Evolutionary conservation across 139 green algal genomes (phyloP), one percentile per base, ranked within the genome.

Genomic region (Coccomyxa sp.): DNA sequence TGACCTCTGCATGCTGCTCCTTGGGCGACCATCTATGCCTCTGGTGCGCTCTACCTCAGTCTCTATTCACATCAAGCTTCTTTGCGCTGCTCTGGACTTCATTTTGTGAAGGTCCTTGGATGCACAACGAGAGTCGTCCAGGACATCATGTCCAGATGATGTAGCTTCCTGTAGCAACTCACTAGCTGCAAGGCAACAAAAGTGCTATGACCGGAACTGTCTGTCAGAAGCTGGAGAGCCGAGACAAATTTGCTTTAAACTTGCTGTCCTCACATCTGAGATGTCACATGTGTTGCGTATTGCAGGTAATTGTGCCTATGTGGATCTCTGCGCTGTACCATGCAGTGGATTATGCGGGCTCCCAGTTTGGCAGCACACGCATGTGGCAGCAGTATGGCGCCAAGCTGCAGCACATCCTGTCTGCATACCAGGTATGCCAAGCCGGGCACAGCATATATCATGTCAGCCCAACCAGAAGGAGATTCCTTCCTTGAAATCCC

Each of bases 301-400:
- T 79, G 73, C 79, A 79, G 73, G 79, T 79, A 12, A 35, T 84
- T 10, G 50, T 87, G 8, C 83, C 83, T 33, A 80, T 70, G 18
- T 33, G 58, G 10, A 34, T 84, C 8, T 44, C 84, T 55, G 75
- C 83, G n/a, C 39, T 79, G 8, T 87, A 85, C n/a, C 83, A 87
- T 68, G 55, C 75, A 12, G 71, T 80, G 31, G 75, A 73, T 16
- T 87, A 75, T 35, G 55, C 75, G 9, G 64, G 72, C 9, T n/a
- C 34, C 9, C 74, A 75, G 24, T 80, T 84, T 50, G 12, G 55
- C 12, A 35, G 41, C 50, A 68, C 34, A 6, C 27, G 22, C 22
- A 70, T 85, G 29, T 87, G 83, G 83, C 34, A 39, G 38, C 22
- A 39, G 34, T 85, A 82, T 55, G 83, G 83, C 2, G 41, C 31